Conservation (phyloP, 176 grass and related monocot genomes). For the Oryza glumipatula region DNA sequence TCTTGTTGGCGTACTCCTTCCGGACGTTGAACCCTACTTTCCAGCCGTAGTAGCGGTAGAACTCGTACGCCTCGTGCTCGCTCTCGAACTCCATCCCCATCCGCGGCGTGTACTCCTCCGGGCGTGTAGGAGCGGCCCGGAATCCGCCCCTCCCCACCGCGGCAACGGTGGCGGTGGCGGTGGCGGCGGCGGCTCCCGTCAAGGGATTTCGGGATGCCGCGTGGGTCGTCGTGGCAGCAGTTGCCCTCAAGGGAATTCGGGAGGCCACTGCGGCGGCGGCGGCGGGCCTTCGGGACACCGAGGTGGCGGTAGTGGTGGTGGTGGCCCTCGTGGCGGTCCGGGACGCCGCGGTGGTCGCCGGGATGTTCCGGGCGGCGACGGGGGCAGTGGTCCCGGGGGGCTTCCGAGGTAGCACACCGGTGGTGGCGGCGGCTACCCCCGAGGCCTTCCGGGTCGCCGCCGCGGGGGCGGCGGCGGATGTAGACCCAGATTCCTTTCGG, state of each 20-base stretch:
- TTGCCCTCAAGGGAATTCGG: neutral
- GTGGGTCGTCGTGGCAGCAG: neutral
- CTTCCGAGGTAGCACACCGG: neutral
- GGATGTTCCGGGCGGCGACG: no score
- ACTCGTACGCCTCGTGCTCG: conserved; percentile 63
- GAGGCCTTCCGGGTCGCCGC: neutral
- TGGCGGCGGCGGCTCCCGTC: neutral
- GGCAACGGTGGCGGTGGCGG: neutral
- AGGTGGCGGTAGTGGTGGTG: neutral
- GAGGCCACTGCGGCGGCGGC: neutral
- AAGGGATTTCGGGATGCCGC: neutral
- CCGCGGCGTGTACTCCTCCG: conserved; percentile 47
- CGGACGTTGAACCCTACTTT: conserved; percentile 61
- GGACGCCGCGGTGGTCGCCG: neutral
- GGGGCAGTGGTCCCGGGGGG: no score
- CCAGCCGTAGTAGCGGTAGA: conserved; percentile 64
- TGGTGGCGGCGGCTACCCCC: neutral
- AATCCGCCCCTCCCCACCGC: conserved; percentile 2
- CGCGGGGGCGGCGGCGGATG: neutral
- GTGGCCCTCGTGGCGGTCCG: neutral
- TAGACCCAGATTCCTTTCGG: neutral
- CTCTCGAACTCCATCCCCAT: conserved; percentile 58
- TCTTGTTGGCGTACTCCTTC: conserved; percentile 57
- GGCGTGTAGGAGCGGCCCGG: conserved; percentile 1
- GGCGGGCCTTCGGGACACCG: neutral